Percentiles rank a stretch among this genome's conserved stretches.
These are phyloP conservation scores for Paragyromitra xinjiangensis DNA, from an alignment of 495 filamentous ascomycete genomes.

Conservation along the genomic window DNA sequence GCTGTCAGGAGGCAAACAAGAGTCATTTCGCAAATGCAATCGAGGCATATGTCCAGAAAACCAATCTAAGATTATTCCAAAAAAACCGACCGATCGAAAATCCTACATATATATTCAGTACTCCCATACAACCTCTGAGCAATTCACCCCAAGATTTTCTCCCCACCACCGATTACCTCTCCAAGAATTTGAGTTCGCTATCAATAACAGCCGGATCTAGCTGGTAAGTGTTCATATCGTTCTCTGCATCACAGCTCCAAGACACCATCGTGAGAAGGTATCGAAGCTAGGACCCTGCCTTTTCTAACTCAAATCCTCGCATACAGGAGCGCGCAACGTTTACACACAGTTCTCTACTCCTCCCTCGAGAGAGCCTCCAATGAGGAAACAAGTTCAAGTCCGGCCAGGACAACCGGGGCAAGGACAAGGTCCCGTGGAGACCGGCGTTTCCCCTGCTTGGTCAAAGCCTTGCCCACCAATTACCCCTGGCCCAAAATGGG, in stretches of 20 bases:
- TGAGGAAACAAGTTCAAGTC: constrained; percentile 24
- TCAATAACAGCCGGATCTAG: not conserved
- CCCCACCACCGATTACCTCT: not conserved
- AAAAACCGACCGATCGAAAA: constrained; percentile 22
- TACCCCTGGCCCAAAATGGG: constrained; percentile 15
- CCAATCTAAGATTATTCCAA: constrained; percentile 37
- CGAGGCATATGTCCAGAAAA: constrained; percentile 45
- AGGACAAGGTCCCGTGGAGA: not conserved
- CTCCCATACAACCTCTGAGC: not conserved
- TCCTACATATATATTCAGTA: constrained; percentile 23
- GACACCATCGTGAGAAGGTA: not conserved
- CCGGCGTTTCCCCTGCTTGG: constrained; percentile 25
- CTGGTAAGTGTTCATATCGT: not conserved
- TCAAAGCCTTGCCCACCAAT: not conserved
- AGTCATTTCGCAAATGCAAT: constrained; percentile 9
- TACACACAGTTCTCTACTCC: not conserved
- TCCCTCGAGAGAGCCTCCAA: not conserved
- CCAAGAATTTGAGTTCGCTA: not conserved
- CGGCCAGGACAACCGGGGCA: constrained; percentile 1
- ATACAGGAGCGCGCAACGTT: not conserved
- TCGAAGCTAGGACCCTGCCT: not conserved
- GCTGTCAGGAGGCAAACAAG: not conserved
- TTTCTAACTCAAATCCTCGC: constrained; percentile 1
- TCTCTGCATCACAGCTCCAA: not conserved
- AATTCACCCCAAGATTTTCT: not conserved